These are phyloP conservation scores for Steccherinum ochraceum DNA, from an alignment of 768 basidiomycete species.

Conservation along the genomic window DNA sequence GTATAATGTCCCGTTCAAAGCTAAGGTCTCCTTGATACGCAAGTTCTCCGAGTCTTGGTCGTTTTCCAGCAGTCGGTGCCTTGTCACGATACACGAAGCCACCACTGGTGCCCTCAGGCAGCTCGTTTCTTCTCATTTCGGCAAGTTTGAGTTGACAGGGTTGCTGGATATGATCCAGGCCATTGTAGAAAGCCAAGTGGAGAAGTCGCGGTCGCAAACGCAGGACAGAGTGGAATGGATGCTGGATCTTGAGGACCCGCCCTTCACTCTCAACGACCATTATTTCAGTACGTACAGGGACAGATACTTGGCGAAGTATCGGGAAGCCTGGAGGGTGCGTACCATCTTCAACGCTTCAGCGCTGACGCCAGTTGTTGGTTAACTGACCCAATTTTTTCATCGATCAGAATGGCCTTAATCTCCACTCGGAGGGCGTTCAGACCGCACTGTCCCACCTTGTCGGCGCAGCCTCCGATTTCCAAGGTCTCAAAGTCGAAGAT, in stretches of 20 bases:
- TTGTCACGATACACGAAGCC: conserved; percentile 28
- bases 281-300: conserved; percentile 36
- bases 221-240: conserved; percentile 40
- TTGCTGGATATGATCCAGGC: conserved; percentile 41
- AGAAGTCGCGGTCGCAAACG: conserved; percentile 31
- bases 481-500: neutral
- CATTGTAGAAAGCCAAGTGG: conserved; percentile 43
- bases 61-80: conserved; percentile 37
- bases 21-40: conserved; percentile 42
- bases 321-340: conserved; percentile 6
- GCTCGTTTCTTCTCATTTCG: conserved; percentile 43
- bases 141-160: conserved; percentile 40
- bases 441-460: neutral
- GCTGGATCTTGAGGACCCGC: conserved; percentile 38
- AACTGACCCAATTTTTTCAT: too few species aligned
- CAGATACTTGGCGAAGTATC: conserved; percentile 16
- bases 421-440: neutral
- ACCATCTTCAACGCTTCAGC: neutral
- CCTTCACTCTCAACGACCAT: conserved; percentile 40
- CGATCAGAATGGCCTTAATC: too few species aligned
- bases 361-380: too few species aligned
- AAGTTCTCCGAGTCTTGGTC: conserved; percentile 40
- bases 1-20: conserved; percentile 53
- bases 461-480: neutral
- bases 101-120: conserved; percentile 31